Evolutionary conservation across 2,329 filamentous ascomycete species (phyloP), one percentile per base, ranked within the genome.

Genomic region (Grosmannia clavigera): DNA sequence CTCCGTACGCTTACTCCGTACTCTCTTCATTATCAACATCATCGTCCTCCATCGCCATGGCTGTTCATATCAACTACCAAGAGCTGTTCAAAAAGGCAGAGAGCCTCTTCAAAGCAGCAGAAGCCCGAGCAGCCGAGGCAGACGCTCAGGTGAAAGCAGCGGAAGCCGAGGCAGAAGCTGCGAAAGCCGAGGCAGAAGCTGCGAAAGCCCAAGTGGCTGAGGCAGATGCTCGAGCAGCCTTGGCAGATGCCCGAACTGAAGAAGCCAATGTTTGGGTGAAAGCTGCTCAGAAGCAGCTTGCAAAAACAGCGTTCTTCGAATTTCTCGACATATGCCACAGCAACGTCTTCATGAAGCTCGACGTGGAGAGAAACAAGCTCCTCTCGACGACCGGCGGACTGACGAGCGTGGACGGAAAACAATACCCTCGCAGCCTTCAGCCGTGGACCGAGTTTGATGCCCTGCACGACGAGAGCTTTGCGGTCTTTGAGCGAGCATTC

Each of bases 351-450:
- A 2, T 58, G 59, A 33, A 57, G n/a, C 38, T 60, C 25, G 9
- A 46, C 10, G 48, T 60, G 7, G 16, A 58, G 38, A 33, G 6
- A 25, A 60, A 60, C 50, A 19, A 53, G 29, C 46, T 60, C 11
- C 48, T 46, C 19, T 4, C 16, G 5, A 60, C 59, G n/a, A 38
- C 48, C 1, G 59, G 55, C 25, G 33, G 35, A 6, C 4, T 57
- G 25, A 60, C 59, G 29, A 7, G n/a, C 35, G 59, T 60, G 38
- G 55, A 60, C 38, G 50, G 59, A n/a, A 60, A 60, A 25, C 48
- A 22, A 22, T 60, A 60, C 16, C 58, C 58, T 29, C 58, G 58
- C 46, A 5, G n/a, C 27, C 54, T 60, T 2, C 35, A 60, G 50
- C 59, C 59, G 12, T 60, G 59, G 59, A n/a, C 19, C 5, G 55